Evolutionary conservation across 108 stramenopile species (phyloP).

Genomic region (Parietichytrium sp.): DNA sequence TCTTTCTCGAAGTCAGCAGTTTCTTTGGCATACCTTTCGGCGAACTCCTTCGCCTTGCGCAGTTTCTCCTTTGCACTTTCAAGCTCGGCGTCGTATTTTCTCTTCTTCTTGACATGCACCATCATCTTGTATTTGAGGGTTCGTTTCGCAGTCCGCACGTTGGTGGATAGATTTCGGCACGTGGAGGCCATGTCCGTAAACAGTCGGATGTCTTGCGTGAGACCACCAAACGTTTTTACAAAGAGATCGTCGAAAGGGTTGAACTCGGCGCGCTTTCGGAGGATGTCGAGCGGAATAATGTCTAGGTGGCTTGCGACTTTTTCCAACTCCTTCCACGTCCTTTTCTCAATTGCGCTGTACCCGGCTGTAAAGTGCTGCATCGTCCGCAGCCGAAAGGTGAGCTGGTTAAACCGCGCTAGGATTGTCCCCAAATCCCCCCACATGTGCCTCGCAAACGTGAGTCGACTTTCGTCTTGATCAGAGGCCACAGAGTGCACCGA

Average conservation of each 20-base stretch:
- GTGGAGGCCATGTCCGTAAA: not conserved
- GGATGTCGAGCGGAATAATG: not conserved
- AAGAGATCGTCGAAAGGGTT: constrained; percentile 27
- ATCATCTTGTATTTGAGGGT: not conserved
- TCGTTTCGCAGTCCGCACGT: not conserved
- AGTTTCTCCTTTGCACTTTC: not conserved
- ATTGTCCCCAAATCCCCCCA: not conserved
- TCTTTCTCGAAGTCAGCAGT: not conserved
- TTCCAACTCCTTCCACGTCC: not conserved
- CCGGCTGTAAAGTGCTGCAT: not conserved
- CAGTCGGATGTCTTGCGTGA: not conserved
- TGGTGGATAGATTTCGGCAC: not conserved
- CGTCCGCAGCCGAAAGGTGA: not conserved
- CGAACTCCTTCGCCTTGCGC: not conserved
- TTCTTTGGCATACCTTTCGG: not conserved
- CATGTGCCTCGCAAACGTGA: not conserved
- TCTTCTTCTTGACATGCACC: not conserved
- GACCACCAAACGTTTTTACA: not conserved
- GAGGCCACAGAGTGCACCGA: not conserved
- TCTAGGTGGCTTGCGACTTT: not conserved
- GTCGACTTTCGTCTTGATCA: not conserved
- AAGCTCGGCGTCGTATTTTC: not conserved
- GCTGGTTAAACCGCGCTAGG: not conserved
- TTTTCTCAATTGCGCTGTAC: not conserved
- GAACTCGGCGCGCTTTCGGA: not conserved